Conservation (phyloP, 805 yeast genomes). For the Saturnispora bothae region DNA sequence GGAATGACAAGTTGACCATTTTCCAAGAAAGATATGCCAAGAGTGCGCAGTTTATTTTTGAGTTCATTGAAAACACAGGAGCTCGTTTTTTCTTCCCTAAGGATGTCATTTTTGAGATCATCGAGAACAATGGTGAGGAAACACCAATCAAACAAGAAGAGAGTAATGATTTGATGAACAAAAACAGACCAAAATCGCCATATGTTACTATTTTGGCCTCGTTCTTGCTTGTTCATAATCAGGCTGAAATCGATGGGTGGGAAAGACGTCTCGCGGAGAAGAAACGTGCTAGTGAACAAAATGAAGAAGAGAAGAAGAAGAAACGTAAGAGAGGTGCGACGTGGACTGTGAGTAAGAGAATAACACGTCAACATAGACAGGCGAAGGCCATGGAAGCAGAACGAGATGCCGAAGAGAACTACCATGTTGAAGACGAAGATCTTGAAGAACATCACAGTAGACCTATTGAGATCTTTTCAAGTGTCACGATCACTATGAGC, state of each 20-base stretch:
- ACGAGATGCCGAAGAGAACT: slow-evolving; percentile 14
- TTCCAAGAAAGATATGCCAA: slow-evolving; percentile 63
- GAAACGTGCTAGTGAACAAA: slow-evolving; percentile 18
- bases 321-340: slow-evolving; percentile 13
- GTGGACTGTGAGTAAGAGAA: slow-evolving; percentile 23
- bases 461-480: slow-evolving; percentile 41
- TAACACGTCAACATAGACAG: slow-evolving; percentile 18
- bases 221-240: slow-evolving; percentile 41
- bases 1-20: slow-evolving; percentile 57
- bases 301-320: slow-evolving; percentile 16
- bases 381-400: slow-evolving; percentile 10
- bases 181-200: slow-evolving; percentile 11
- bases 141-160: slow-evolving; percentile 14
- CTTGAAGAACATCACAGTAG: slow-evolving; percentile 30
- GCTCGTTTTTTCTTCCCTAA: slow-evolving; percentile 69
- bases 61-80: slow-evolving; percentile 69
- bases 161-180: slow-evolving; percentile 4
- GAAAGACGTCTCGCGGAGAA: slow-evolving; percentile 28
- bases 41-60: slow-evolving; percentile 71
- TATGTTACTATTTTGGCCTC: slow-evolving; percentile 36
- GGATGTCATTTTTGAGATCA: slow-evolving; percentile 60
- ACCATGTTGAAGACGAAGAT: slow-evolving; percentile 14
- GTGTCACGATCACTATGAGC: slow-evolving; percentile 55
- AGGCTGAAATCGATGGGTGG: slow-evolving; percentile 36
- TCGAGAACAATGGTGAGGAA: slow-evolving; percentile 22